Evolutionary conservation across 2,329 filamentous ascomycete genomes (phyloP).

Genomic region (Penicillium sp.): DNA sequence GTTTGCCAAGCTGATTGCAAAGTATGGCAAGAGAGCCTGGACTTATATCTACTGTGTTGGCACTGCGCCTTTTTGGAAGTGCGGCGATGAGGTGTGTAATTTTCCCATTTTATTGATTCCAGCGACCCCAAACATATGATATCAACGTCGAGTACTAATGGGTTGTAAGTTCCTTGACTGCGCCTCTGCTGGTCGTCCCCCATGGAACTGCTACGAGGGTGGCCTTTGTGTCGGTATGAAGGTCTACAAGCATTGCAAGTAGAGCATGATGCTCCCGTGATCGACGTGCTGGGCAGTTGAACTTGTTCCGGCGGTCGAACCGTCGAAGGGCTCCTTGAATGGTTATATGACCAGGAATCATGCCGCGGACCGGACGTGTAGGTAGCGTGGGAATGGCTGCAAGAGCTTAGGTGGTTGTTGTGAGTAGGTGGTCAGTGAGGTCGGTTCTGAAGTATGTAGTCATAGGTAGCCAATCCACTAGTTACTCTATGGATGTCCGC

Average conservation of each 20-base stretch:
- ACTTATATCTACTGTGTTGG: not conserved
- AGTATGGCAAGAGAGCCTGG: not conserved
- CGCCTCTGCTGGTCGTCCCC: not conserved
- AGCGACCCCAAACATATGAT: no score
- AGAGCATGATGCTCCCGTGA: not conserved
- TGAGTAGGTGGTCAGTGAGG: no score
- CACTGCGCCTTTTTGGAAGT: not conserved
- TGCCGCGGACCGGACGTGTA: no score
- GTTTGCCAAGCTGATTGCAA: not conserved
- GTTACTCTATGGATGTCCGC: no score
- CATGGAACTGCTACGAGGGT: not conserved
- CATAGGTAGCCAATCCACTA: not conserved
- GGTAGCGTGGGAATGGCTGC: no score
- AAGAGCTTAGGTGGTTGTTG: no score
- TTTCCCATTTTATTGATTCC: no score
- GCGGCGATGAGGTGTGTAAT: not conserved
- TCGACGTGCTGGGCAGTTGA: no score
- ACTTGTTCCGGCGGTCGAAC: not conserved
- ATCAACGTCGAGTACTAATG: not conserved
- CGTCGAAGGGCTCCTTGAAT: not conserved
- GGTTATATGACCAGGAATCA: not conserved
- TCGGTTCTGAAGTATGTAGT: not conserved
- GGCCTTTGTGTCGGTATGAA: not conserved
- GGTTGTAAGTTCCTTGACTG: not conserved
- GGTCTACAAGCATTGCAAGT: slow-evolving; percentile 1